phyloP scores from a whole-genome alignment of 2,329 filamentous ascomycete species.

The Penicillium sp. region DNA sequence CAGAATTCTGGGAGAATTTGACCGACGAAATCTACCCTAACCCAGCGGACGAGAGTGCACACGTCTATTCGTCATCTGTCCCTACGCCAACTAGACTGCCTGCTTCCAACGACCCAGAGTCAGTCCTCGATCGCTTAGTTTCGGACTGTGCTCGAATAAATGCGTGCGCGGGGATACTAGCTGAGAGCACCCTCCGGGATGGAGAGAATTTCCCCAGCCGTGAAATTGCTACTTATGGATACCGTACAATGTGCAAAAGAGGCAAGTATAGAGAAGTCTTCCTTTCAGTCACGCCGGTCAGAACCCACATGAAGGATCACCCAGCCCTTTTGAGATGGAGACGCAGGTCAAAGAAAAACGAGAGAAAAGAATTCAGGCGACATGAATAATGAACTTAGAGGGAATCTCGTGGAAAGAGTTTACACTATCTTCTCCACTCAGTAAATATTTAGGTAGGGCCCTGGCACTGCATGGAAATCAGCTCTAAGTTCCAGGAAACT shows the following conservation, averaged over 20 bases:
- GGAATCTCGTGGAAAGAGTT: too few relatives aligned
- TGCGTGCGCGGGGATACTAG: not conserved
- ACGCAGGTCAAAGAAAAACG: too few relatives aligned
- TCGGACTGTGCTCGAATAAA: constrained; percentile 1
- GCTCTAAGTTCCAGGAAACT: too few relatives aligned
- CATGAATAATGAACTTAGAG: too few relatives aligned
- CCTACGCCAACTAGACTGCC: constrained; percentile 1
- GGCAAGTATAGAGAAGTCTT: too few relatives aligned
- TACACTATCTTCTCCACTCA: too few relatives aligned
- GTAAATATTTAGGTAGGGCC: too few relatives aligned
- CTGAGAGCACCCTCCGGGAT: not conserved
- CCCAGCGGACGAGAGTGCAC: not conserved
- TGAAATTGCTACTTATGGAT: not conserved
- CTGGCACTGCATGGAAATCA: too few relatives aligned
- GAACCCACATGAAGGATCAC: too few relatives aligned
- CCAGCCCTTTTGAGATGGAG: too few relatives aligned
- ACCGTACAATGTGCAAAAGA: not conserved
- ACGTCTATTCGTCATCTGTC: constrained; percentile 3
- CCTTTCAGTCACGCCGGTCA: too few relatives aligned
- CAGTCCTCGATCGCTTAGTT: not conserved
- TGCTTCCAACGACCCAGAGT: constrained; percentile 2
- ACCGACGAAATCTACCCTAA: constrained; percentile 1
- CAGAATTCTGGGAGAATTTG: constrained; percentile 6
- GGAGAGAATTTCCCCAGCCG: not conserved
- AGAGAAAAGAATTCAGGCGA: too few relatives aligned